Evolutionary conservation across 768 basidiomycete genomes (phyloP), one percentile per base, ranked within the genome.

Genomic region (Rubroboletus pulcherrimus): DNA sequence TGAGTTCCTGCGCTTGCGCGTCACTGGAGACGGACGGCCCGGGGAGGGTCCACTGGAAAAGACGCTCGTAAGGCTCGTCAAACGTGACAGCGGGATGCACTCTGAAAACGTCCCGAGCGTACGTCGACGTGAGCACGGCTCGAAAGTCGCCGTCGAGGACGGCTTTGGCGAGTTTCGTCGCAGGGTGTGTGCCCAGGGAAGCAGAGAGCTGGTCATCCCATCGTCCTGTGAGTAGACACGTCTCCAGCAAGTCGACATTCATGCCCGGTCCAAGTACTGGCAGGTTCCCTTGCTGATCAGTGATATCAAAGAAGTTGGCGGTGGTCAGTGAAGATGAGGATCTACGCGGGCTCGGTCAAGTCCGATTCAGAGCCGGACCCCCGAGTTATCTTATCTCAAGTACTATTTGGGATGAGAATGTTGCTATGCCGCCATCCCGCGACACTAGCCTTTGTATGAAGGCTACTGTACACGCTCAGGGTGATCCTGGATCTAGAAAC

Each of bases 121-220:
- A 66, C 44, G 74, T 62, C 39, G 80, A 80, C 43, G 75, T 79
- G 53, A 85, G 72, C 4, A 73, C 82, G 24, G 75, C 70, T 45
- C 75, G 76, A 72, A 89, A 86, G 46, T 78, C 75, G 58, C 86
- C 86, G 52, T 82, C 75, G 38, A 86, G 72, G 56, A 82, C 83
- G 24, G 78, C 73, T 68, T 81, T 79, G 34, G 81, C 83, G 38
- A 84, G 74, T 51, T 73, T 69, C 11, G 67, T 51, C 3, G 63
- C 53, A 8, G 72, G 55, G 14, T 58, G 53, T 9, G 31, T 64
- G 46, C 68, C 65, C 5, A 72, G 41, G 14, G 62, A 58, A 24
- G 61, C 49, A 17, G 53, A 35, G 49, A 73, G 58, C 11, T 34
- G 45, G 2, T 56, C 45, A 44, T 76, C 68, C 79, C 79, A 81